Evolutionary conservation across 345 rosid species (phyloP).

Genomic region (Euphorbia tirucalli): DNA sequence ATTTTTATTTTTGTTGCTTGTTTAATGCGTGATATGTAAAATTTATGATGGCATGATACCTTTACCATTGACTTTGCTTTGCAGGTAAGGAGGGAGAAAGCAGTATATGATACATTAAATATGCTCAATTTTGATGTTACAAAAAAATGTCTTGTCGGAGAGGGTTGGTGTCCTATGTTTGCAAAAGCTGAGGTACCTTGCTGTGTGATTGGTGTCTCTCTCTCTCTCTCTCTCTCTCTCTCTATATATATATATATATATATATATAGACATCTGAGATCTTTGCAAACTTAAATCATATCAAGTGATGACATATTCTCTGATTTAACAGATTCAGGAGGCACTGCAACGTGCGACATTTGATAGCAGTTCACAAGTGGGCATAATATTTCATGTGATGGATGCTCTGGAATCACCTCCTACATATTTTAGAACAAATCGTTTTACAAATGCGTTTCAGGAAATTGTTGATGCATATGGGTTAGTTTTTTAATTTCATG

Average conservation of each 20-base stretch:
- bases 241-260: constrained; percentile 5
- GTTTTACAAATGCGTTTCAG: constrained; percentile 84
- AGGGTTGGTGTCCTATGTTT: constrained; percentile 96
- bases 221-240: too few relatives aligned
- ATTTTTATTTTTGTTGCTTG: background rate
- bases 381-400: constrained; percentile 89
- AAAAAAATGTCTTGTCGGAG: constrained; percentile 96
- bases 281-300: constrained; percentile 18
- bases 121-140: constrained; percentile 98
- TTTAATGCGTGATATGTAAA: background rate
- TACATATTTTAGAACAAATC: constrained; percentile 84
- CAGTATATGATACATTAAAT: constrained; percentile 82
- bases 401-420: constrained; percentile 88
- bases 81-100: constrained; percentile 88
- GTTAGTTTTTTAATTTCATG: constrained; percentile 42
- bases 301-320: constrained; percentile 17
- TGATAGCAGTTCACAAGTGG: constrained; percentile 92
- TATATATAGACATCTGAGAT: constrained; percentile 4
- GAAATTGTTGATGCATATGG: constrained; percentile 99
- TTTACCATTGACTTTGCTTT: constrained; percentile 16
- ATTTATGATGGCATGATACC: background rate
- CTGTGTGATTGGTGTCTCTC: constrained; percentile 7
- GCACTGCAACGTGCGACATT: constrained; percentile 85
- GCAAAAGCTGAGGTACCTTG: constrained; percentile 73
- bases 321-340: constrained; percentile 77